Evolutionary conservation across 805 yeast genomes (phyloP).

Genomic region (Isabelozyma gotoi): DNA sequence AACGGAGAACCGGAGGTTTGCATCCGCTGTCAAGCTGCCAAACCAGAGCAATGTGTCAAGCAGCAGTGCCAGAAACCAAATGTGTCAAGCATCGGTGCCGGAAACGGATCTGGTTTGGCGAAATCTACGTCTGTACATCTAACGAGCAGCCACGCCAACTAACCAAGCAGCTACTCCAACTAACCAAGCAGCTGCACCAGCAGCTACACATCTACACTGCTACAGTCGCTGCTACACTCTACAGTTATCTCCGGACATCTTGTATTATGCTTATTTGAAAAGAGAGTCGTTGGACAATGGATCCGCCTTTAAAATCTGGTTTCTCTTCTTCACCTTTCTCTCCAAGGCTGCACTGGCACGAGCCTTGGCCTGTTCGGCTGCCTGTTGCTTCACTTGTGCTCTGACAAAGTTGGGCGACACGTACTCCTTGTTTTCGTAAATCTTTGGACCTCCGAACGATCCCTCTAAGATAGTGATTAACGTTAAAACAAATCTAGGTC

Average conservation of each 20-base stretch:
- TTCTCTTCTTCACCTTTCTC: slow-evolving; percentile 73
- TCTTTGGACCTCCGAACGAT: slow-evolving; percentile 96
- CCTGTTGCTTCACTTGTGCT: slow-evolving; percentile 78
- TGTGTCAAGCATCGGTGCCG: too few relatives aligned
- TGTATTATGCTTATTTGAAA: slow-evolving; percentile 43
- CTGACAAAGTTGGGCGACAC: slow-evolving; percentile 95
- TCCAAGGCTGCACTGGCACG: slow-evolving; percentile 80
- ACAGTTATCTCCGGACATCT: not conserved
- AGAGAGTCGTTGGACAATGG: slow-evolving; percentile 79
- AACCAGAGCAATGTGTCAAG: too few relatives aligned
- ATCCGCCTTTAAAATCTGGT: slow-evolving; percentile 70
- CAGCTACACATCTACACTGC: too few relatives aligned
- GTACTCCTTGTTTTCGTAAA: slow-evolving; percentile 94
- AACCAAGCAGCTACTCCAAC: too few relatives aligned
- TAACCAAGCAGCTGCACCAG: too few relatives aligned
- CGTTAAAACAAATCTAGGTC: slow-evolving; percentile 94
- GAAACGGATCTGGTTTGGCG: too few relatives aligned
- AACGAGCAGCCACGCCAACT: too few relatives aligned
- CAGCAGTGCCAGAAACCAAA: too few relatives aligned
- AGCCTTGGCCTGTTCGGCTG: slow-evolving; percentile 73
- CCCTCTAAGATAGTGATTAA: slow-evolving; percentile 91
- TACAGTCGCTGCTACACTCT: too few relatives aligned
- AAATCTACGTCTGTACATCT: too few relatives aligned
- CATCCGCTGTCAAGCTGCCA: too few relatives aligned
- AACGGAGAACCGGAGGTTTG: too few relatives aligned